Base-by-base conservation (phyloP, 2,329 filamentous ascomycete species). In the Exserohilum turcica region DNA sequence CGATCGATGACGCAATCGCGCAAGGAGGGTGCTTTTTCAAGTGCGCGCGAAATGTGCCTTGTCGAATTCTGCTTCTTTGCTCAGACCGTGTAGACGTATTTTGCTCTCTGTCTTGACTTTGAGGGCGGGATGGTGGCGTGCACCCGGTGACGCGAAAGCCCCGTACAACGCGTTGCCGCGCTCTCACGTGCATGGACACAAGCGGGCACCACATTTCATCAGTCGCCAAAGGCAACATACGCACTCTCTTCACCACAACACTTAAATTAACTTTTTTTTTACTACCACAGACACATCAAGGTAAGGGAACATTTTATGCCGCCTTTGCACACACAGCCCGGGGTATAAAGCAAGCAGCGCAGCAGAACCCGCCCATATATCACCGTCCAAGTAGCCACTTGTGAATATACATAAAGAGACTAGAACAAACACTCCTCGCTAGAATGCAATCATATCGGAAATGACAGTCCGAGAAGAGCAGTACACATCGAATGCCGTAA, bases 1-100 rank as follows among this genome's bases (percentile, higher is more conserved):
- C 24, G 38, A 61, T 67, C 62, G 54, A 67, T 69, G 66, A 68
- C 66, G 66, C 61, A 65, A 60, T 54, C 44, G 42, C 54, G 44
- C 37, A 43, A 47, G 32, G 28, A 24, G 38, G n/a, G 24, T 19
- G 7, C 24, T 31, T 32, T 33, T 42, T n/a, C 24, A 21, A 24
- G 18, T 19, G 13, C 3, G 12, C 13, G 12, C n/a, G 8, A 35
- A 21, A 5, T 19, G 6, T n/a, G 5, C 12, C 19, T 40, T 4
- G 12, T 39, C 35, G 9, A 19, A 16, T 2, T 6, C 5, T 16
- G 13, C 1, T n/a, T 19, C 15, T n/a, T n/a, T n/a, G n/a, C n/a
- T 21, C n/a, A 37, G 31, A 15, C 3, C 3, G 5, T 10, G 35
- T 3, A 40, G 15, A 29, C 3, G 13, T 28, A 21, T 16, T 27